These are phyloP conservation scores for Calocybe cyanea DNA, from an alignment of 768 basidiomycete genomes.

Conservation along the genomic window DNA sequence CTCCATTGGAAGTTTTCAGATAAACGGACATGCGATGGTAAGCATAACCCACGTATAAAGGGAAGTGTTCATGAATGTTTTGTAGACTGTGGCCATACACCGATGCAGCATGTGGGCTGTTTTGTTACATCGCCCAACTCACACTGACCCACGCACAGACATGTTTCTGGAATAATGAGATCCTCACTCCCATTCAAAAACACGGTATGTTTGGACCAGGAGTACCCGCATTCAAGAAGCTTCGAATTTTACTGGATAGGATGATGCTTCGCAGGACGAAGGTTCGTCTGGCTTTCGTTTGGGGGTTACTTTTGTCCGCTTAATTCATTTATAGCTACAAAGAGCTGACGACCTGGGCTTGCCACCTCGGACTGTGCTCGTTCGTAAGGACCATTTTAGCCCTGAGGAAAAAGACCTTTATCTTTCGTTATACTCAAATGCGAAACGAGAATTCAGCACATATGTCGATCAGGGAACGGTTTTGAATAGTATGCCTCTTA, in stretches of 20 bases:
- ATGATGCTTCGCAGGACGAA: slow-evolving; percentile 96
- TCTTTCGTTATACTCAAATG: slow-evolving; percentile 86
- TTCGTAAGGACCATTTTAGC: slow-evolving; percentile 90
- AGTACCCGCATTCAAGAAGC: slow-evolving; percentile 82
- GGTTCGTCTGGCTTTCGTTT: slow-evolving; percentile 28
- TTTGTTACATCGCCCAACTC: not conserved
- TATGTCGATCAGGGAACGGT: slow-evolving; percentile 89
- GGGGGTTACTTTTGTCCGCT: not conserved
- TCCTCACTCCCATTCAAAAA: slow-evolving; percentile 93
- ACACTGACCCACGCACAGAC: slow-evolving; percentile 42
- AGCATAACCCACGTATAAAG: slow-evolving; percentile 14
- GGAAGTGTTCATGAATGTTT: not conserved
- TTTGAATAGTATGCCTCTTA: slow-evolving; percentile 71
- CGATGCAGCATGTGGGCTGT: slow-evolving; percentile 71
- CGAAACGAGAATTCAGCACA: slow-evolving; percentile 87
- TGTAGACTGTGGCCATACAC: slow-evolving; percentile 77
- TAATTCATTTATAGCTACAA: slow-evolving; percentile 57
- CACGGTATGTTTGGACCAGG: slow-evolving; percentile 82
- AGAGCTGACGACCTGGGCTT: slow-evolving; percentile 94
- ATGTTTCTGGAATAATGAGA: slow-evolving; percentile 97
- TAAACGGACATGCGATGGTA: slow-evolving; percentile 80
- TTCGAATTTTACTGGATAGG: slow-evolving; percentile 81
- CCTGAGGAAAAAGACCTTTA: slow-evolving; percentile 97
- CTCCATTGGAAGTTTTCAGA: slow-evolving; percentile 92
- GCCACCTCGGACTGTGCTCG: slow-evolving; percentile 86